These are phyloP conservation scores for Candida dubliniensis DNA, from an alignment of 1,139 yeast genomes.

Conservation along the genomic window DNA sequence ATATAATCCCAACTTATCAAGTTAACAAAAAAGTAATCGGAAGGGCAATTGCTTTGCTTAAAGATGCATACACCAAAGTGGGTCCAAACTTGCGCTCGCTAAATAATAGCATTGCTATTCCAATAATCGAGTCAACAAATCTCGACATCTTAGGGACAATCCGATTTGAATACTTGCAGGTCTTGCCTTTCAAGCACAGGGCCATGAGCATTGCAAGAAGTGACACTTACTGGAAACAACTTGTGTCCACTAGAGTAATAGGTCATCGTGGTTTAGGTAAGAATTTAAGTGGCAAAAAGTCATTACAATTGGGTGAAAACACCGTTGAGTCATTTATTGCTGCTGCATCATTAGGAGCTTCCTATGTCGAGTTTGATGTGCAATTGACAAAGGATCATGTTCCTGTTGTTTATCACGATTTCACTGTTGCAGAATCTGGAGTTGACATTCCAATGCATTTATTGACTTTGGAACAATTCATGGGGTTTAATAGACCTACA, in stretches of 20 bases:
- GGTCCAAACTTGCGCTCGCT: slow-evolving; percentile 72
- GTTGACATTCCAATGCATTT: slow-evolving; percentile 96
- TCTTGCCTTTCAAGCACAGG: slow-evolving; percentile 73
- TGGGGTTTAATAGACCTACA: slow-evolving; percentile 50
- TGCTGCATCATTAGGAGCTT: slow-evolving; percentile 93
- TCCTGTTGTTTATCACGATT: slow-evolving; percentile 95
- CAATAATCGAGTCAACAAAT: slow-evolving; percentile 70
- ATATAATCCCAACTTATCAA: slow-evolving; percentile 88
- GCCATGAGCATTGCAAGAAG: slow-evolving; percentile 67
- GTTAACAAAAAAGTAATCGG: slow-evolving; percentile 61
- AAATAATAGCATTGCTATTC: slow-evolving; percentile 67
- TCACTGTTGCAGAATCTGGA: slow-evolving; percentile 92
- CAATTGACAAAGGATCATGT: slow-evolving; percentile 91
- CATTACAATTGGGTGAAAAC: slow-evolving; percentile 92
- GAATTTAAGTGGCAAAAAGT: slow-evolving; percentile 66
- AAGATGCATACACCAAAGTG: slow-evolving; percentile 63
- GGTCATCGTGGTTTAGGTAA: slow-evolving; percentile 97
- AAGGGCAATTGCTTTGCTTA: slow-evolving; percentile 78
- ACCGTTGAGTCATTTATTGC: slow-evolving; percentile 95
- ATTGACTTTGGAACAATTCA: slow-evolving; percentile 84
- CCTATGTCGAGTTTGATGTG: slow-evolving; percentile 93
- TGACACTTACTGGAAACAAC: slow-evolving; percentile 89
- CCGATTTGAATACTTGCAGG: slow-evolving; percentile 71
- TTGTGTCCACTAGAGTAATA: slow-evolving; percentile 86
- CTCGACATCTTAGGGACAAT: slow-evolving; percentile 77